A percentile compares a stretch with the other conserved stretches of the same genome.
These are phyloP conservation scores for Manihot esculenta DNA, from an alignment of 441 rosid species.

Conservation along the genomic window DNA sequence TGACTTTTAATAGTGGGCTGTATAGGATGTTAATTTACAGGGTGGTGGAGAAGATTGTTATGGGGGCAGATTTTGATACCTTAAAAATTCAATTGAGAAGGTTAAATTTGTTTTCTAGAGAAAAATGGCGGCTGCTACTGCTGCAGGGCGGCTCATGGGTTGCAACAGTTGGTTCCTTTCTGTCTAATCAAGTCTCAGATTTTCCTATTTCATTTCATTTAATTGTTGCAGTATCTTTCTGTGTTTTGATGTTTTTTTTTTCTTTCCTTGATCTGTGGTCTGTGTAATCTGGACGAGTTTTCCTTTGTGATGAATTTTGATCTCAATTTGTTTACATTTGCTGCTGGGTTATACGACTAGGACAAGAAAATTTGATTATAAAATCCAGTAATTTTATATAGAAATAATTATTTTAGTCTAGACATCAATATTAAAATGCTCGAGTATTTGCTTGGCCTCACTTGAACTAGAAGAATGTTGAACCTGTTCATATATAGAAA, in stretches of 20 bases:
- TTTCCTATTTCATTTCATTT: neutral
- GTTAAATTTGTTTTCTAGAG: neutral
- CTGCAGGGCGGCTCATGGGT: conserved; percentile 26
- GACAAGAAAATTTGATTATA: too few species aligned
- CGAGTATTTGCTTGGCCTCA: too few species aligned
- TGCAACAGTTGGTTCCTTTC: conserved; percentile 14
- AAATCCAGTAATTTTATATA: too few species aligned
- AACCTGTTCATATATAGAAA: too few species aligned
- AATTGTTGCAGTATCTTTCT: too few species aligned
- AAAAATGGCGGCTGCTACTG: conserved; percentile 28
- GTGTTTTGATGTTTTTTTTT: too few species aligned
- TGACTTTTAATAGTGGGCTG: neutral
- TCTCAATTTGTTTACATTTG: neutral
- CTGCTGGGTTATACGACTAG: too few species aligned
- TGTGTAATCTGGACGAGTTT: too few species aligned
- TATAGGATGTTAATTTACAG: neutral
- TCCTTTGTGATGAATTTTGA: neutral
- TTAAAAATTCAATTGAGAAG: conserved; percentile 13
- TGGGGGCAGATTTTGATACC: conserved; percentile 5
- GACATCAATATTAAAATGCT: too few species aligned
- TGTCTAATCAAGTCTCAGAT: conserved; percentile 20
- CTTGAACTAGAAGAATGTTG: too few species aligned
- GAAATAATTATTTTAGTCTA: too few species aligned
- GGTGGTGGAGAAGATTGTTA: neutral
- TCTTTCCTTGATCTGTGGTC: neutral